Conservation (phyloP, 2,329 filamentous ascomycete species). For the Trichophaea hybrida region DNA sequence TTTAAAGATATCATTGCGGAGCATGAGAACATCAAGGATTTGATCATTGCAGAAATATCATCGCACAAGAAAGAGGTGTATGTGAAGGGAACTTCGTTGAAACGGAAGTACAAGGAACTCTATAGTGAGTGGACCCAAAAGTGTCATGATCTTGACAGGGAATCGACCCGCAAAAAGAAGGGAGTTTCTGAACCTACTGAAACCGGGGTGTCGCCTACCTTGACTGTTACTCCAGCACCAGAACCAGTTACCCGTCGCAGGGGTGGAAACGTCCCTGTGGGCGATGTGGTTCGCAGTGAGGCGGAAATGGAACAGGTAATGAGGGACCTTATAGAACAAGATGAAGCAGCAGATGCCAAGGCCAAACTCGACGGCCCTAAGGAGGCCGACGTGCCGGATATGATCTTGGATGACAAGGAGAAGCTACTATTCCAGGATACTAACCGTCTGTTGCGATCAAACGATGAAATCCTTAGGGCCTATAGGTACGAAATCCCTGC, state of each 20-base stretch:
- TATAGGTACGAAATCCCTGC: constrained; percentile 52
- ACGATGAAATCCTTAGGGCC: constrained; percentile 18
- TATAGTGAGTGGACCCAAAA: constrained; percentile 21
- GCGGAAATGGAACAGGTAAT: constrained; percentile 27
- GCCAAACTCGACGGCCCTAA: constrained; percentile 61
- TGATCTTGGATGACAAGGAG: constrained; percentile 50
- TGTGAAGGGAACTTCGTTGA: constrained; percentile 20
- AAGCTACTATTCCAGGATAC: constrained; percentile 49
- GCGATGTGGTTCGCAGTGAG: constrained; percentile 27
- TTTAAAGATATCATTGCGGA: constrained; percentile 21
- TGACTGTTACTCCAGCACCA: constrained; percentile 12
- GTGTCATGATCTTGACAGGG: constrained; percentile 25
- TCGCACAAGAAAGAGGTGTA: constrained; percentile 13
- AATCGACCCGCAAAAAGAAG: constrained; percentile 26
- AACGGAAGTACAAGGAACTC: constrained; percentile 24
- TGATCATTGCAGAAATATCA: constrained; percentile 23
- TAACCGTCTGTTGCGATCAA: constrained; percentile 50
- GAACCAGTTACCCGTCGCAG: constrained; percentile 24
- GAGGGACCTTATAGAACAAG: constrained; percentile 24
- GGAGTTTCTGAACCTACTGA: constrained; percentile 24
- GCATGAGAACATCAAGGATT: constrained; percentile 20
- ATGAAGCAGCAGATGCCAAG: constrained; percentile 32
- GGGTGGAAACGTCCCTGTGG: constrained; percentile 22
- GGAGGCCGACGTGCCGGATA: constrained; percentile 58
- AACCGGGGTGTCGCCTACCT: constrained; percentile 15